Base-by-base conservation (phyloP, 2,329 filamentous ascomycete genomes). In the Aspergillus sp. region DNA sequence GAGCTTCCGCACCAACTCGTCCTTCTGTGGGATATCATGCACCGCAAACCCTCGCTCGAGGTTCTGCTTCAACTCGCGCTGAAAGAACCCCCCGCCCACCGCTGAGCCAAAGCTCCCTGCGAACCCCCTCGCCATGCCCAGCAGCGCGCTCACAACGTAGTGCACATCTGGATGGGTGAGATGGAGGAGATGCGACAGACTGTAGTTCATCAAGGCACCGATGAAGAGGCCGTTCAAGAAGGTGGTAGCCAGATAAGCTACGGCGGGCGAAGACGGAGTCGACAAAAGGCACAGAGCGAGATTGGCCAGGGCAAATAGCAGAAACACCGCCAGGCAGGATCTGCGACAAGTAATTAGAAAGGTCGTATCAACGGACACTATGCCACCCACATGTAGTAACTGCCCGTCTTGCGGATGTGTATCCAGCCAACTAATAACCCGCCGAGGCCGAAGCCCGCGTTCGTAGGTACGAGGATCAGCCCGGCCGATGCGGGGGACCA, bases 121-220 rank as follows among this genome's bases (percentile, higher is more conserved):
- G 57, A 94, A 92, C 4, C 88, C 88, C 3, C 90, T 81, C 71
- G 93, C 93, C 1, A 89, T 95, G 24, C 86, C 83, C 3, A 93
- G 72, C 40, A 95, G 76, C 11, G 88, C 87, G 0, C 87, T 90
- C 3, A 87, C 83, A 46, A 94, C 83, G 63, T 88, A 90, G 62
- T 92, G 88, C 1, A 84, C 83, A 6, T 82, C 78, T 0, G 82
- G 77, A 0, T 76, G 75, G 0, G 86, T 88, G 4, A 93, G 76
- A 66, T 94, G 88, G 4, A 95, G 78, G 4, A 92, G 69, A 63
- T 95, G 90, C 0, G 89, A 88, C 2, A 95, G 79, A 0, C 87
- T 88, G 71, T 95, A 95, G 69, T 93, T 94, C 52, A 93, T 74
- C 5, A 82, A 79, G 0, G 87, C 85, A 11, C 90, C 90, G 0